Evolutionary conservation across 176 grass and related monocot species (phyloP).

Genomic region (Triticum urartu): DNA sequence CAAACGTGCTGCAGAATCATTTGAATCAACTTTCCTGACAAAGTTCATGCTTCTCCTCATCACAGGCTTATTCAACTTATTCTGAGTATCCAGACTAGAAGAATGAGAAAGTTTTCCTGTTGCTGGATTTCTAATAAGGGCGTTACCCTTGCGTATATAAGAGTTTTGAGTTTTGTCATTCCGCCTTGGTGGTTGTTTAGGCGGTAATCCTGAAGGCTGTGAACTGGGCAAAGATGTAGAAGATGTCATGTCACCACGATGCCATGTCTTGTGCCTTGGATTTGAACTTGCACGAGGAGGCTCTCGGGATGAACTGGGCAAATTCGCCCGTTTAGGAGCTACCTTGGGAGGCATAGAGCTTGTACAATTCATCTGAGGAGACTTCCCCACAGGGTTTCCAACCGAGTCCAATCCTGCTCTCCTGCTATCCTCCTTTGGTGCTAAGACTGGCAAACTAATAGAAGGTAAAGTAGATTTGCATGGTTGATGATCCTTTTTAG

Average conservation of each 20-base stretch:
- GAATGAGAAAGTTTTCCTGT: constrained; percentile 37
- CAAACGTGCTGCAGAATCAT: constrained; percentile 15
- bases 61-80: constrained; percentile 44
- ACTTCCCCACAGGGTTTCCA: constrained; percentile 32
- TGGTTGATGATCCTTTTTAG: constrained; percentile 37
- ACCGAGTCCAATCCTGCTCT: constrained; percentile 35
- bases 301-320: constrained; percentile 49
- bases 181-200: constrained; percentile 56
- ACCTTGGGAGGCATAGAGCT: constrained; percentile 39
- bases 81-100: constrained; percentile 33
- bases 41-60: constrained; percentile 56
- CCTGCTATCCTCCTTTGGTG: constrained; percentile 30
- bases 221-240: constrained; percentile 41
- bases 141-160: constrained; percentile 93
- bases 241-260: constrained; percentile 49
- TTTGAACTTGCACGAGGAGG: constrained; percentile 38
- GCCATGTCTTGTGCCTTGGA: constrained; percentile 86
- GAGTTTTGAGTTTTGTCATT: constrained; percentile 58
- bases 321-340: constrained; percentile 36
- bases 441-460: constrained; percentile 30
- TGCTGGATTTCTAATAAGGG: constrained; percentile 88
- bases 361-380: constrained; percentile 24
- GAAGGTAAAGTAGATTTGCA: constrained; percentile 30
- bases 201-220: constrained; percentile 49
- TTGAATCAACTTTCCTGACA: constrained; percentile 49